phyloP scores from a whole-genome alignment of 2,329 filamentous ascomycete species.

The Cladosporium sp. region DNA sequence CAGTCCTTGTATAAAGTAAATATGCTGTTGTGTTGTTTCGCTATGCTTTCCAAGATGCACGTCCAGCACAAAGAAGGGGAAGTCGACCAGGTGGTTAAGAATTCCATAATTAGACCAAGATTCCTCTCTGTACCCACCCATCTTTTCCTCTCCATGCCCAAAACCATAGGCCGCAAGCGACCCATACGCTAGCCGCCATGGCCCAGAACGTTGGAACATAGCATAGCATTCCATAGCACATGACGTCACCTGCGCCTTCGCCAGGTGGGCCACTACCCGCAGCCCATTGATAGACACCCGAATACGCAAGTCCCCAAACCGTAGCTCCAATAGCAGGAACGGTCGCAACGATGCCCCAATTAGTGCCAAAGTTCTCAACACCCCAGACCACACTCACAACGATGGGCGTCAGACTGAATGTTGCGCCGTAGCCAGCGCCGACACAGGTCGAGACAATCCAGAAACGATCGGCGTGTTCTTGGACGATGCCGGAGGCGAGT shows the following conservation, averaged over 20 bases:
- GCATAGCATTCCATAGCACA: conserved; percentile 79
- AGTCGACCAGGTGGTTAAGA: neutral
- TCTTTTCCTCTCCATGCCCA: conserved; percentile 76
- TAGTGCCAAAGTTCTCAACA: conserved; percentile 96
- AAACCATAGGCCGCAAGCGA: conserved; percentile 66
- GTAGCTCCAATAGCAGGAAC: conserved; percentile 83
- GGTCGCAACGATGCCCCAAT: conserved; percentile 94
- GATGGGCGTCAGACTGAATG: conserved; percentile 84
- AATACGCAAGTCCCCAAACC: conserved; percentile 88
- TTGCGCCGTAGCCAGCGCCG: conserved; percentile 86
- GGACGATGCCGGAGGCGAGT: conserved; percentile 69
- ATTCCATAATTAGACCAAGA: conserved; percentile 51
- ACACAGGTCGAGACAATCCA: conserved; percentile 80
- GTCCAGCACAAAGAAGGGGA: too few species aligned
- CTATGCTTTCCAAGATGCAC: too few species aligned
- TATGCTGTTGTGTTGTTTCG: too few species aligned
- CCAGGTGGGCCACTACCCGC: conserved; percentile 41
- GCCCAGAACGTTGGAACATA: conserved; percentile 83
- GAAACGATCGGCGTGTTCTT: conserved; percentile 72
- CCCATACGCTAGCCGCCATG: conserved; percentile 73
- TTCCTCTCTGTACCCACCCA: conserved; percentile 71
- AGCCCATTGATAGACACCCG: conserved; percentile 68
- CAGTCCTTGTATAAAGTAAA: too few species aligned
- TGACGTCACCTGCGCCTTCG: conserved; percentile 43
- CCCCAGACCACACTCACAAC: conserved; percentile 98